Conservation (phyloP, 306 rosid species). For the Oxytropis ochrocephala region DNA sequence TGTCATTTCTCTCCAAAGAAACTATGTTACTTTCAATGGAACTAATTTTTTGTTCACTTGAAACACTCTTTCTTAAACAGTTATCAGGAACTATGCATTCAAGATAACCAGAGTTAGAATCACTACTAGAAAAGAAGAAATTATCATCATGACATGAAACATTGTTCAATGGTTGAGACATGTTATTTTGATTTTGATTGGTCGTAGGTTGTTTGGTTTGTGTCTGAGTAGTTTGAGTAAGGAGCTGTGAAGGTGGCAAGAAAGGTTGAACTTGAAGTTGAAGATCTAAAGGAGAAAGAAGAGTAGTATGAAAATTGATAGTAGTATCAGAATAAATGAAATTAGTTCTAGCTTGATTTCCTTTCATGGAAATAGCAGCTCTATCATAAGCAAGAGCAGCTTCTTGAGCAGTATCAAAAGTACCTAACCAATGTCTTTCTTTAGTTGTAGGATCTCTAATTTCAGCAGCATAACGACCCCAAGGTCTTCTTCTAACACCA, state of each 20-base stretch:
- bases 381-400: conserved; percentile 99
- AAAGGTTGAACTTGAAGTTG: conserved; percentile 31
- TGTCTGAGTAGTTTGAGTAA: conserved; percentile 1
- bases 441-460: conserved; percentile 95
- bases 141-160: conserved; percentile 22
- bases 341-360: conserved; percentile 92
- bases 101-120: conserved; percentile 79
- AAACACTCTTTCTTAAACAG: conserved; percentile 45
- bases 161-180: conserved; percentile 27
- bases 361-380: conserved; percentile 98
- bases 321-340: conserved; percentile 70
- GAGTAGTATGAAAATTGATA: conserved; percentile 53
- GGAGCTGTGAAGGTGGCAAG: conserved; percentile 38
- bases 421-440: conserved; percentile 98
- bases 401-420: conserved; percentile 98
- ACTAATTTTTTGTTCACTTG: conserved; percentile 27
- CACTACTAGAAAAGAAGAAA: conserved; percentile 50
- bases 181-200: conserved; percentile 25
- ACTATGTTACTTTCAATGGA: not conserved
- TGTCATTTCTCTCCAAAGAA: conserved; percentile 26
- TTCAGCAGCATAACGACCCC: conserved; percentile 99
- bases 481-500: conserved; percentile 87
- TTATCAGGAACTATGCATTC: conserved; percentile 93
- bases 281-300: conserved; percentile 52
- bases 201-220: conserved; percentile 26